Evolutionary conservation across 208 protist genomes (phyloP).

Genomic region (Acanthamoeba lenticulata): DNA sequence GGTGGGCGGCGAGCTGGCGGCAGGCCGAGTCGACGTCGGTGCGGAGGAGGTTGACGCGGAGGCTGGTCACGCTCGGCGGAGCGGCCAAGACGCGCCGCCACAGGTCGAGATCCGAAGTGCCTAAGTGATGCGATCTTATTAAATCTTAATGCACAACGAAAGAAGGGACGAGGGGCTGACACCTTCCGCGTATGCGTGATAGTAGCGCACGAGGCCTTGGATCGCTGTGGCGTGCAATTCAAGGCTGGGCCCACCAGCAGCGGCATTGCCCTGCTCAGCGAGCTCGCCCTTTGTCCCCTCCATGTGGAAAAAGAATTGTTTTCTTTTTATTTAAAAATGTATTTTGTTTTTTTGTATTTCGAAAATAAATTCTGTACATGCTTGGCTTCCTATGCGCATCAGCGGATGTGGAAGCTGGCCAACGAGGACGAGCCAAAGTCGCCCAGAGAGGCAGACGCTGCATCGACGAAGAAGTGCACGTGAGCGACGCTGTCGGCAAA

Average conservation of each 20-base stretch:
- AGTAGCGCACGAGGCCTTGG: background rate
- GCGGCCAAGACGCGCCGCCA: background rate
- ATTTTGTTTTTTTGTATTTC: too few relatives aligned
- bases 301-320: too few relatives aligned
- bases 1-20: background rate
- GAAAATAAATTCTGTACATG: too few relatives aligned
- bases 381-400: background rate
- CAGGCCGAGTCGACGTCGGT: background rate
- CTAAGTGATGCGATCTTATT: background rate
- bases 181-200: background rate
- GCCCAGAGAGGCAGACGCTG: background rate
- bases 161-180: too few relatives aligned
- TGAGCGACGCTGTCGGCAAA: too few relatives aligned
- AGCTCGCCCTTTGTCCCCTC: background rate
- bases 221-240: background rate
- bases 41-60: background rate
- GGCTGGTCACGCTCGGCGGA: background rate
- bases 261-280: too few relatives aligned
- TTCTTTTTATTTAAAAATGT: too few relatives aligned
- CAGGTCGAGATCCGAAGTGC: background rate
- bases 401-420: background rate
- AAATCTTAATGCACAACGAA: background rate
- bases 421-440: background rate
- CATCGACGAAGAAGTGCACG: too few relatives aligned
- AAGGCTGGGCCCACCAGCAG: background rate